Percentiles rank a stretch among this genome's conserved stretches.
Conservation (phyloP, 305 asterid genomes). For the Fraxinus platypoda region DNA sequence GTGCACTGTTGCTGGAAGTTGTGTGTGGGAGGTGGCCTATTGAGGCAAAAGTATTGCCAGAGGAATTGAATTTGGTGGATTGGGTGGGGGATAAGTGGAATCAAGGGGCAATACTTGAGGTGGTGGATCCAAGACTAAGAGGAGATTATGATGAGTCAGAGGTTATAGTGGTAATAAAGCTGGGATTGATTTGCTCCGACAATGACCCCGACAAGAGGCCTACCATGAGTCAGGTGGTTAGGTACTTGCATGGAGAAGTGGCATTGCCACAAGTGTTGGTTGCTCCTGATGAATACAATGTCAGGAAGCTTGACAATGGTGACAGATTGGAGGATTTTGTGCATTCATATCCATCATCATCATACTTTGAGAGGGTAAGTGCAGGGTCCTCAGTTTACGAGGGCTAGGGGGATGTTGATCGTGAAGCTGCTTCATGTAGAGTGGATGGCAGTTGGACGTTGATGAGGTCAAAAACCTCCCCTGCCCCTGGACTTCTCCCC, state of each 20-base stretch:
- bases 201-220: slow-evolving; percentile 30
- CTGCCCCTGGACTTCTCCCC: no score
- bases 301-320: slow-evolving; percentile 17
- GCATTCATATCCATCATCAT: slow-evolving; percentile 45
- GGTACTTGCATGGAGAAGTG: slow-evolving; percentile 38
- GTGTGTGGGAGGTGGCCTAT: slow-evolving; percentile 66
- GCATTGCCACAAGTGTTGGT: slow-evolving; percentile 16
- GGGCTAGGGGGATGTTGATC: slow-evolving; percentile 32
- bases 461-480: background rate
- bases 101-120: slow-evolving; percentile 41
- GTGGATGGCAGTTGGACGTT: background rate
- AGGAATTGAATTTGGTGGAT: slow-evolving; percentile 63
- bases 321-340: slow-evolving; percentile 33
- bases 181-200: slow-evolving; percentile 41
- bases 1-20: slow-evolving; percentile 62
- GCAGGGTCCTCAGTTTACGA: slow-evolving; percentile 33
- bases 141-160: slow-evolving; percentile 40
- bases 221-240: slow-evolving; percentile 31
- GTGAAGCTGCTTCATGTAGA: slow-evolving; percentile 35
- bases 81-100: slow-evolving; percentile 75
- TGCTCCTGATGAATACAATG: slow-evolving; percentile 27
- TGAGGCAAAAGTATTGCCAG: slow-evolving; percentile 59
- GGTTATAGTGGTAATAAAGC: slow-evolving; percentile 33
- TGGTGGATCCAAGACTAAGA: slow-evolving; percentile 44
- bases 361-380: slow-evolving; percentile 45